These are phyloP conservation scores for Botryotinia convoluta DNA, from an alignment of 2,329 filamentous ascomycete genomes.

Conservation along the genomic window DNA sequence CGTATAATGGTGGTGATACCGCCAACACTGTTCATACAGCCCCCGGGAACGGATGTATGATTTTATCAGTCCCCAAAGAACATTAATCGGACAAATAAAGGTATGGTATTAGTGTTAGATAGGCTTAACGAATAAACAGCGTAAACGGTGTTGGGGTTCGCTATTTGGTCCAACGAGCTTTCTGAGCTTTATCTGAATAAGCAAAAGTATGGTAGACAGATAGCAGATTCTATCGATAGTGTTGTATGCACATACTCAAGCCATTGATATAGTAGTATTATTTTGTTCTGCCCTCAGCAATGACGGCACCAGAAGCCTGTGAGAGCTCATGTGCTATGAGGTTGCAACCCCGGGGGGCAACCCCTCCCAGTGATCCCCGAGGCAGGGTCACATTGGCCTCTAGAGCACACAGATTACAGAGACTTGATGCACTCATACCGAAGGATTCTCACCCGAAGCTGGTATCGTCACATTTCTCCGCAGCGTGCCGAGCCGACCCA, in stretches of 20 bases:
- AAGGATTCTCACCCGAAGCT: neutral
- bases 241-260: neutral
- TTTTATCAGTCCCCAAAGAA: no score
- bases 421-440: neutral
- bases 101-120: no score
- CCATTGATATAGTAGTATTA: neutral
- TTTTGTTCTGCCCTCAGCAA: neutral
- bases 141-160: no score
- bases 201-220: neutral
- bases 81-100: no score
- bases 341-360: neutral
- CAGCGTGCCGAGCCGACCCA: neutral
- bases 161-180: no score
- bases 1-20: no score
- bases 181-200: neutral
- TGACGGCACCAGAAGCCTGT: neutral
- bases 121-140: no score
- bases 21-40: no score
- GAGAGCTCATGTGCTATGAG: neutral
- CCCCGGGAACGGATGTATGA: no score
- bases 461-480: neutral
- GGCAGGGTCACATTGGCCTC: neutral
- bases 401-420: neutral
- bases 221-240: neutral
- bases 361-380: no score